phyloP scores from a whole-genome alignment of 495 filamentous ascomycete genomes.

The Hypoxylon fragiforme region DNA sequence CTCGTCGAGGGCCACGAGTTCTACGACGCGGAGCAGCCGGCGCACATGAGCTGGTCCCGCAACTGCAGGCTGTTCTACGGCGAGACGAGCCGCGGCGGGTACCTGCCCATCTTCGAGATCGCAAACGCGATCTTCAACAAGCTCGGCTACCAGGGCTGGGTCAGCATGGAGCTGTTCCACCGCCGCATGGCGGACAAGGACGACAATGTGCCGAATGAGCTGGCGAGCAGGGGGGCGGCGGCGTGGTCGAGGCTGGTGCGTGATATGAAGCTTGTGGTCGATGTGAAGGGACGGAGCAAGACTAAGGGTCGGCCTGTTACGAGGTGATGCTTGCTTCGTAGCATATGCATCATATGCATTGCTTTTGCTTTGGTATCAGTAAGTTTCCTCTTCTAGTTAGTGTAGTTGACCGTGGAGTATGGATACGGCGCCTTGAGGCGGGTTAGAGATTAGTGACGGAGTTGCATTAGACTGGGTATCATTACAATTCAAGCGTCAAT shows the following conservation, averaged over 20 bases:
- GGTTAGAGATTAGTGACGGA: too few species aligned
- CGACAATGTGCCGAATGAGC: constrained; percentile 58
- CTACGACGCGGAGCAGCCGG: constrained; percentile 63
- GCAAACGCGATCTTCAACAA: constrained; percentile 63
- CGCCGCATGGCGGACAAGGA: constrained; percentile 41
- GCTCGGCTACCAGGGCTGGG: constrained; percentile 43
- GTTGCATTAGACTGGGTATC: too few species aligned
- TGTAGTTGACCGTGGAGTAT: too few species aligned
- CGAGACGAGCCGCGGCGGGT: constrained; percentile 69
- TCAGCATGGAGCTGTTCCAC: not conserved
- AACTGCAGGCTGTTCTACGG: constrained; percentile 78
- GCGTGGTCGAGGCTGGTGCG: constrained; percentile 62
- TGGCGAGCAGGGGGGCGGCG: constrained; percentile 65
- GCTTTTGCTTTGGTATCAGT: too few species aligned
- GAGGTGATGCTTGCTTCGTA: too few species aligned
- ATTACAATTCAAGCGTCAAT: too few species aligned
- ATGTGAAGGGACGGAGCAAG: too few species aligned
- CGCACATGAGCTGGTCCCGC: constrained; percentile 79
- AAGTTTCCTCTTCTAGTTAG: too few species aligned
- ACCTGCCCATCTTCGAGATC: constrained; percentile 67
- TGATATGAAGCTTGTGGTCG: constrained; percentile 60
- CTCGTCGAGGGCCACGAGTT: constrained; percentile 66
- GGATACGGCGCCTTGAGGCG: too few species aligned
- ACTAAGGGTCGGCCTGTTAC: too few species aligned
- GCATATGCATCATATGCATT: too few species aligned